Conservation (phyloP, 345 rosid genomes). For the Populus davidiana region DNA sequence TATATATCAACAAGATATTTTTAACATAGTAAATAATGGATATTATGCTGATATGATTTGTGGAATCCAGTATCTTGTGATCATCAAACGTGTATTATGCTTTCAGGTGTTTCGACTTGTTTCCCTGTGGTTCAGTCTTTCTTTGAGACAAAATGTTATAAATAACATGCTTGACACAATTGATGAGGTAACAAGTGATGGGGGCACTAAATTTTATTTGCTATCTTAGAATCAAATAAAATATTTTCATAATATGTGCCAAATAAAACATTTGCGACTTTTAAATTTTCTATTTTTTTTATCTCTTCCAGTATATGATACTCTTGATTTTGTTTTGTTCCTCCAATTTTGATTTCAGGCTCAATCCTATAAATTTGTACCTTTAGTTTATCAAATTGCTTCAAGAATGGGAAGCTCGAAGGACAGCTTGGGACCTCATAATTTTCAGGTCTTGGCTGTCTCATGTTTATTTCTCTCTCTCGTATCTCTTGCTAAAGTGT, state of each 20-base stretch:
- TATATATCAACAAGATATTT: too few relatives aligned
- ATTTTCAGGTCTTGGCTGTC: slow-evolving; percentile 64
- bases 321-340: not conserved
- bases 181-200: slow-evolving; percentile 50
- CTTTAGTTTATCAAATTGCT: slow-evolving; percentile 92
- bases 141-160: slow-evolving; percentile 64
- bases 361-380: slow-evolving; percentile 88
- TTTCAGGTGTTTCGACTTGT: slow-evolving; percentile 82
- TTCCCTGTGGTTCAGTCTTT: slow-evolving; percentile 85
- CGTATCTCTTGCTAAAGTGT: slow-evolving; percentile 4
- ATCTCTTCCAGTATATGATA: not conserved
- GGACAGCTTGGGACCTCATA: slow-evolving; percentile 59
- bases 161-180: slow-evolving; percentile 68
- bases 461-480: not conserved
- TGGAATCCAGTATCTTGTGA: slow-evolving; percentile 2
- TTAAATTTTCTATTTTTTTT: not conserved
- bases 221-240: not conserved
- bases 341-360: slow-evolving; percentile 47
- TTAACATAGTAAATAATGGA: too few relatives aligned
- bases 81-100: slow-evolving; percentile 9
- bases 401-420: slow-evolving; percentile 88
- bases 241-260: not conserved
- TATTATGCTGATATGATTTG: too few relatives aligned
- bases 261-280: not conserved
- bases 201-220: not conserved